Base-by-base conservation (phyloP, 768 basidiomycete species). In the Cantharellus cinnabarinus region DNA sequence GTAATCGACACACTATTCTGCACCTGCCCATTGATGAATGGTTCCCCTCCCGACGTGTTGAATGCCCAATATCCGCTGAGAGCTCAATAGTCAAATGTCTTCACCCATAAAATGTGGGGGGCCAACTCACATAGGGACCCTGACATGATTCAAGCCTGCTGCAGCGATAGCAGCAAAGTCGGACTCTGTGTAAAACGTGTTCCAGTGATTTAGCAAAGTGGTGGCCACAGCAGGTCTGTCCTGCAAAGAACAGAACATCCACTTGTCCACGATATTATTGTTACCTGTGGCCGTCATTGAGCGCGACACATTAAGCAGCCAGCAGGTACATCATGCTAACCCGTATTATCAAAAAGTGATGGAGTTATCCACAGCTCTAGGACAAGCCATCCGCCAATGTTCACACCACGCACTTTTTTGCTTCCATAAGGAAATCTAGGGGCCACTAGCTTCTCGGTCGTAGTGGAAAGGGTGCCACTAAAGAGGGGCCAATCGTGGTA, bases 1-100 rank as follows among this genome's bases (percentile, higher is more conserved):
- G 50, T 57, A 57, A 52, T 20, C 65, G 44, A 10, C 29, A 29
- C 10, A 48, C 44, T 29, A 29, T 29, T 29, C 10, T 1, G 44
- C 67, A 3, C 68, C 70, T 54, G 7, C 10, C 10, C 69, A 14
- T 66, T 64, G 3, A 71, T 78, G 67, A 76, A 89, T 4, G 88
- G 89, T 65, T 89, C 83, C 3, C 85, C 85, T 10, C 75, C 73
- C 29, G 77, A 75, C 42, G 89, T 79, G 59, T 93, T 86, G 64
- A 83, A 89, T 0, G 87, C 87, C 87, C 87, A 93, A 68, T 85
- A 93, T 5, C 88, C 90, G 58, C 79, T 77, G 52, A 7, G 52
- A 54, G 38, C 35, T 7, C 10, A 1, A 10, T 37, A 54, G 14
- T 10, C 7, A 10, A 48, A 29, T 29, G 20, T 29, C 20, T 65